A percentile compares a stretch with the other conserved stretches of the same genome.
These are phyloP conservation scores for Fusarium globosum DNA, from an alignment of 2,329 filamentous ascomycete genomes.

Conservation along the genomic window DNA sequence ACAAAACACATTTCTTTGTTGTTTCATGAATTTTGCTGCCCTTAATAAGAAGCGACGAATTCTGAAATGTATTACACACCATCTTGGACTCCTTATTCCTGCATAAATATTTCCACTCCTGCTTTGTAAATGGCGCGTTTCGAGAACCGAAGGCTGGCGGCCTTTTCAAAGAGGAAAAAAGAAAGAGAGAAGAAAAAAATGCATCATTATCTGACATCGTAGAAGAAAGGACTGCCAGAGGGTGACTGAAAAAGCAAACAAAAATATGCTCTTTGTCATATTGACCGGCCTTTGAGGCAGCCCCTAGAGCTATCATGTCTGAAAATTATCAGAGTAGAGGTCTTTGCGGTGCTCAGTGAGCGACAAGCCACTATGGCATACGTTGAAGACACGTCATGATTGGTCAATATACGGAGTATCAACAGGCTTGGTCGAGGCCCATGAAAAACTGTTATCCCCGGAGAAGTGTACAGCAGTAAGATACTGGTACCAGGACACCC, in stretches of 20 bases:
- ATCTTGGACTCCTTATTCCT: slow-evolving; percentile 30
- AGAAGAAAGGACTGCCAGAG: background rate
- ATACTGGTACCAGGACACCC: background rate
- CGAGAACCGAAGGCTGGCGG: slow-evolving; percentile 1
- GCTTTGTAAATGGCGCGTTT: slow-evolving; percentile 16
- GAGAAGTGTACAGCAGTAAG: background rate
- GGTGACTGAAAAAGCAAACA: too few relatives aligned
- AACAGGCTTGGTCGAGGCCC: background rate
- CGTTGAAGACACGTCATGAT: background rate
- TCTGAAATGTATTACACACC: background rate
- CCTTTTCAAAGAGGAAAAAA: background rate
- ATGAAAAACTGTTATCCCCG: slow-evolving; percentile 1
- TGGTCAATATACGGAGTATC: background rate
- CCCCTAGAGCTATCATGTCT: background rate
- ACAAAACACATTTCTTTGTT: slow-evolving; percentile 18
- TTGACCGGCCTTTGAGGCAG: background rate
- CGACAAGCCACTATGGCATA: background rate
- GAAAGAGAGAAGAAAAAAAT: background rate
- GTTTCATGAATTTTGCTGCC: slow-evolving; percentile 12
- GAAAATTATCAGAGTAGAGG: background rate
- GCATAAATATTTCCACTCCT: slow-evolving; percentile 9
- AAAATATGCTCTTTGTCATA: background rate
- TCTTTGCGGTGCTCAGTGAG: background rate
- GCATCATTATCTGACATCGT: background rate
- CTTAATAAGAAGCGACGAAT: background rate